Base-by-base conservation (phyloP, 139 green algal genomes). In the Closterium sp. region DNA sequence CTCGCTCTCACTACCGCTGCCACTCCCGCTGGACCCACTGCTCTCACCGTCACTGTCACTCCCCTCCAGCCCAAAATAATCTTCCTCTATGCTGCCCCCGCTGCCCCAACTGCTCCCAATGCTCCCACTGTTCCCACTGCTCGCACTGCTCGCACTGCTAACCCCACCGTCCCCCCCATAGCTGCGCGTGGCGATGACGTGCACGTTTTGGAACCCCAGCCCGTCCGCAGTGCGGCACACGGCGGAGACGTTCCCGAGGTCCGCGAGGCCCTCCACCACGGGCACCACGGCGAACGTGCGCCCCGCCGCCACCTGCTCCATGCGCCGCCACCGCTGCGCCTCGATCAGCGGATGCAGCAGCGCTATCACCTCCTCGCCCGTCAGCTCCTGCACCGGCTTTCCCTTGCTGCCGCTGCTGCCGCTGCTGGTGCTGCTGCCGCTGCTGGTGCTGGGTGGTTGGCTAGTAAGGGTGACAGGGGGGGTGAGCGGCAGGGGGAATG, bases 161-260 rank as follows among this genome's bases (percentile, higher is more conserved):
- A 19, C 12, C 16, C 6, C 43, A 66, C 21, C 43, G 21, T 25
- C 55, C 3, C 25, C 55, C 55, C 55, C 55, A 76, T 76, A 76
- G 55, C 55, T 76, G 55, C 55, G 55, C 25, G 33, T 30, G 84
- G n/a, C 55, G 25, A 94, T 55, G 21, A 93, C 88, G 33, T 92
- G 66, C 33, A 94, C 88, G 21, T 34, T 87, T 9, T 94, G 91
- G 84, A 88, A 94, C 34, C 92, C 92, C 33, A 94, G 64, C 32
- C 38, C 92, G 23, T 94, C 92, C 6, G 91, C 92, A 8, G 91
- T 94, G 28, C 92, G 36, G 43, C 86, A 94, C 33, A 94, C 92
- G 30, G 92, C 92, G 10, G 84, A 83, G 31, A 94, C 91, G 30
- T 94, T 94, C 9, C 91, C 92, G 30, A 94, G 85, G 91, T 94